A percentile compares a stretch with the other conserved stretches of the same genome.
phyloP scores from a whole-genome alignment of 352 stramenopile genomes.

The Peronospora tabacina region DNA sequence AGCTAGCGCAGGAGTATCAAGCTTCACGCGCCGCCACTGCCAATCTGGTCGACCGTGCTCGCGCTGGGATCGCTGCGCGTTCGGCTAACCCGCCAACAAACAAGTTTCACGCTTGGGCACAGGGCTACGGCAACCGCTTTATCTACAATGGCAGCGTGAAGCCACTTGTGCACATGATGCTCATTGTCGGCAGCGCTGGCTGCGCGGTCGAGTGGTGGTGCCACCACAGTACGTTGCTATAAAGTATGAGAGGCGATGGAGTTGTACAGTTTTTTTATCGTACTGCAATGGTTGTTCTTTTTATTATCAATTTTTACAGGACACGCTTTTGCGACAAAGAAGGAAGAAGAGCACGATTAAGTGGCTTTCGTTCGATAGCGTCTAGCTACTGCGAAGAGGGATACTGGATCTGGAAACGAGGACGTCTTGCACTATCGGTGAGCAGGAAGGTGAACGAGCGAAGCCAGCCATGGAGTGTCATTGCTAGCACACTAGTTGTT shows the following conservation, averaged over 20 bases:
- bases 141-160: slow-evolving; percentile 72
- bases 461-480: slow-evolving; percentile 5
- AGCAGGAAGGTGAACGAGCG: slow-evolving; percentile 7
- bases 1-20: slow-evolving; percentile 68
- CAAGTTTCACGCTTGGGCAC: slow-evolving; percentile 60
- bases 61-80: slow-evolving; percentile 55
- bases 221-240: slow-evolving; percentile 53
- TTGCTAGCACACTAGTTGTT: slow-evolving; percentile 9
- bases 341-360: slow-evolving; percentile 54
- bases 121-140: slow-evolving; percentile 66
- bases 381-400: slow-evolving; percentile 6
- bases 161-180: slow-evolving; percentile 71
- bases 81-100: slow-evolving; percentile 40
- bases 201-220: slow-evolving; percentile 53
- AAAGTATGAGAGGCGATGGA: slow-evolving; percentile 5
- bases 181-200: slow-evolving; percentile 49
- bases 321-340: slow-evolving; percentile 43
- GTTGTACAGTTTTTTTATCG: not conserved
- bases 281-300: not conserved
- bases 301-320: slow-evolving; percentile 18
- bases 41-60: slow-evolving; percentile 55
- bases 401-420: slow-evolving; percentile 10
- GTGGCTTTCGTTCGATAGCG: slow-evolving; percentile 2
- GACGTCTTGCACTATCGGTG: slow-evolving; percentile 1
- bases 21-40: slow-evolving; percentile 51